These are phyloP conservation scores for Amphicarpaea edgeworthii DNA, from an alignment of 306 rosid species.

Conservation along the genomic window DNA sequence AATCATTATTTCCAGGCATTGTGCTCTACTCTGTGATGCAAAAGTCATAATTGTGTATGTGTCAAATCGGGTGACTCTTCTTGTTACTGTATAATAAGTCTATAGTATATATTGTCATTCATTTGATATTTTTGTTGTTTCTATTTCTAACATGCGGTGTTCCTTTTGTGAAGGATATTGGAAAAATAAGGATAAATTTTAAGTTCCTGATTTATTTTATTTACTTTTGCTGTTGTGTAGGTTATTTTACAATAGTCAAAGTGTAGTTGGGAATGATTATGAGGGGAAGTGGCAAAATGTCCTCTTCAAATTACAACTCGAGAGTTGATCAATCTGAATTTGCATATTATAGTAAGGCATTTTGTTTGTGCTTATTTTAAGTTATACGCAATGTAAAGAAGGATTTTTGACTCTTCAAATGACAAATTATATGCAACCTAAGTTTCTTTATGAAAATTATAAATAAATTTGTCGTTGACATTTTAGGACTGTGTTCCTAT, in stretches of 20 bases:
- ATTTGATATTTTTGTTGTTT: constrained; percentile 16
- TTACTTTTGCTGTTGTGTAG: constrained; percentile 28
- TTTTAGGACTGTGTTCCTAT: no score
- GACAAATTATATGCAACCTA: background rate
- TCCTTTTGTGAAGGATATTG: constrained; percentile 7
- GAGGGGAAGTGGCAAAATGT: constrained; percentile 84
- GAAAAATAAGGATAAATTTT: background rate
- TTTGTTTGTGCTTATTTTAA: background rate
- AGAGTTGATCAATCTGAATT: constrained; percentile 68
- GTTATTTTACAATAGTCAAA: constrained; percentile 35
- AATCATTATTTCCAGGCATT: no score
- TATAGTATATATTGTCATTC: no score
- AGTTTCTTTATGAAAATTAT: no score
- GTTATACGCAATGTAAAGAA: background rate
- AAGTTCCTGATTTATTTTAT: constrained; percentile 37
- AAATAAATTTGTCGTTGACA: background rate
- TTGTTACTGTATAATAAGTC: no score
- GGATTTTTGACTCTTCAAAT: background rate
- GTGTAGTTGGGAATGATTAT: constrained; percentile 57
- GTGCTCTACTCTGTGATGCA: no score
- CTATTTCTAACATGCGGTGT: constrained; percentile 38
- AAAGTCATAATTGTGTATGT: no score
- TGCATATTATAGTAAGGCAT: constrained; percentile 55
- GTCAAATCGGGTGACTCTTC: no score
- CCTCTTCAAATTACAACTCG: constrained; percentile 81